Percentiles rank a stretch among this genome's conserved stretches.
Conservation (phyloP, 169 alveolate species). For the Plasmodium fragile region DNA sequence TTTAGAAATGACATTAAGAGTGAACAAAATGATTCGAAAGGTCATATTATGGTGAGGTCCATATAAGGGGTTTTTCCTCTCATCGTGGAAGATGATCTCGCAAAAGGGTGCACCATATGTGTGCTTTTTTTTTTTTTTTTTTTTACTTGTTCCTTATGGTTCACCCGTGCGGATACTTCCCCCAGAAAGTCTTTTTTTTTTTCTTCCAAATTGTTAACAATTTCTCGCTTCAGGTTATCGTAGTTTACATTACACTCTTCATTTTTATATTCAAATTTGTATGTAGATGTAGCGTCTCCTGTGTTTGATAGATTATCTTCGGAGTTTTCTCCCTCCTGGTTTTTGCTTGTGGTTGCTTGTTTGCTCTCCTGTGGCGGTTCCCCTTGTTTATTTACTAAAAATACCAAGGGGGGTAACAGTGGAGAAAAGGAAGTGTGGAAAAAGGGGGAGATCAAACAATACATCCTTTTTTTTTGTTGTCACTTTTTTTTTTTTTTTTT, state of each 20-base stretch:
- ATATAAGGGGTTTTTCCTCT: background rate
- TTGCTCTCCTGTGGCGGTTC: background rate
- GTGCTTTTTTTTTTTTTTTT: background rate
- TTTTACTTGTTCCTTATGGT: conserved; percentile 29
- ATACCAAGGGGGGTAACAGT: background rate
- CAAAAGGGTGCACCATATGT: background rate
- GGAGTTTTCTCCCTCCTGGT: background rate
- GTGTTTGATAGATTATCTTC: background rate
- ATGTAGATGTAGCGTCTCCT: background rate
- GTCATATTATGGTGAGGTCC: background rate
- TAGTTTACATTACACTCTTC: conserved; percentile 26
- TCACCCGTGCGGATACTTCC: conserved; percentile 5
- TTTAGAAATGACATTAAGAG: background rate
- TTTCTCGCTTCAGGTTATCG: conserved; percentile 1
- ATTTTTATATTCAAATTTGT: conserved; percentile 44
- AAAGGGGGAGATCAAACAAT: background rate
- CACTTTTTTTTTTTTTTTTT: background rate
- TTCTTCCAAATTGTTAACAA: conserved; percentile 14
- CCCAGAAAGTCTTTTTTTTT: conserved; percentile 26
- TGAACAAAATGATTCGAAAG: background rate
- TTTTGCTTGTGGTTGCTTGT: background rate
- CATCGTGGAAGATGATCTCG: background rate
- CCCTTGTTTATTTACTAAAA: background rate
- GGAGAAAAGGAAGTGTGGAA: background rate
- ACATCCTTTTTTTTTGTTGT: background rate